Evolutionary conservation across 2,329 filamentous ascomycete species (phyloP), one percentile per base, ranked within the genome.

Genomic region (Alternaria solani): DNA sequence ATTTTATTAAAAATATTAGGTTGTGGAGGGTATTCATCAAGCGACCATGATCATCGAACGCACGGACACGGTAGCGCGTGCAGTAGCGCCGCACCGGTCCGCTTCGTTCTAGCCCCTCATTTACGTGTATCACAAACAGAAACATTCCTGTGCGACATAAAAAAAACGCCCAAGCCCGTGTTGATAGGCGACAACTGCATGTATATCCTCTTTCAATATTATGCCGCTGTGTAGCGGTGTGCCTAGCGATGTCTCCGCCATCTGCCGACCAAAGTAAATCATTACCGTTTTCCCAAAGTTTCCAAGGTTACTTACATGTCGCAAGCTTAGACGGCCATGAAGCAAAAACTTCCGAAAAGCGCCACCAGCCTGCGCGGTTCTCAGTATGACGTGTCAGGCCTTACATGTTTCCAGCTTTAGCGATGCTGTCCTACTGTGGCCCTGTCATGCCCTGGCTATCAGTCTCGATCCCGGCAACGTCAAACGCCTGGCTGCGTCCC

Each of bases 51-150:
- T n/a, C n/a, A n/a, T n/a, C n/a, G n/a, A n/a, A n/a, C n/a, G n/a
- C n/a, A n/a, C n/a, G n/a, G n/a, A n/a, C n/a, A n/a, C n/a, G 32
- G 9, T 34, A 34, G 14, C 14, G 12, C 14, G 44, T 23, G 44
- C 44, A 23, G 44, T 48, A 48, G 44, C 44, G 30, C 44, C 30
- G 44, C 44, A 48, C 28, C 18, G 44, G 44, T 34, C 44, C 44
- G 44, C 44, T 14, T 25, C 2, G 28, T 34, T 2, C 44, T 48
- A 30, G 28, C 44, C 44, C 23, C 28, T 30, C 44, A 7, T 34
- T n/a, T 20, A 48, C 26, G 18, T 18, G 7, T 34, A 34, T 48
- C 28, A 12, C 26, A 12, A 8, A n/a, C 44, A 23, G 28, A 18
- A 18, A 32, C 44, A 20, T 25, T 32, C 18, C 23, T 14, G 28